Conservation (phyloP, 2,329 filamentous ascomycete species). For the Ceratocystis papillata region DNA sequence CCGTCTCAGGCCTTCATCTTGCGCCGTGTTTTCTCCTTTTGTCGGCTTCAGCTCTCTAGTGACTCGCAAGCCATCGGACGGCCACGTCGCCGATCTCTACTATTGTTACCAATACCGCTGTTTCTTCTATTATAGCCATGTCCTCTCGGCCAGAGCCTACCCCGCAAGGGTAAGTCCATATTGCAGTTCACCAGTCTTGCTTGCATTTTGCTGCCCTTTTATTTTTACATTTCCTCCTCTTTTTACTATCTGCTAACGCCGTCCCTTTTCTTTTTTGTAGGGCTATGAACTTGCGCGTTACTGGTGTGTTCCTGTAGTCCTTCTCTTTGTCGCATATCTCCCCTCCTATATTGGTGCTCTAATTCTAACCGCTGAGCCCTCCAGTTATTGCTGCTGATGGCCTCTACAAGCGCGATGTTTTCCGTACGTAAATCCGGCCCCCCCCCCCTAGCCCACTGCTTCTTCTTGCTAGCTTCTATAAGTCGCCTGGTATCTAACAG, state of each 20-base stretch:
- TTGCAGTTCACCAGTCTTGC: conserved; percentile 22
- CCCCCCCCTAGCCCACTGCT: too few species aligned
- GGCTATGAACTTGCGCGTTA: conserved; percentile 81
- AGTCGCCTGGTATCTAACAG: too few species aligned
- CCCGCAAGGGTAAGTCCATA: conserved; percentile 25
- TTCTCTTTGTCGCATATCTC: neutral
- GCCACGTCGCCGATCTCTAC: neutral
- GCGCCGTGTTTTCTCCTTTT: neutral
- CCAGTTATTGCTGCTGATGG: conserved; percentile 96
- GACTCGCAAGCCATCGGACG: neutral
- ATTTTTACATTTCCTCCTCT: neutral
- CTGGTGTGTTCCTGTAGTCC: conserved; percentile 54
- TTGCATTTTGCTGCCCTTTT: neutral
- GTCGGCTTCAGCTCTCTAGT: neutral
- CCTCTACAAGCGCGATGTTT: conserved; percentile 97
- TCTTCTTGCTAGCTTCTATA: too few species aligned
- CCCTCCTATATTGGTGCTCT: neutral
- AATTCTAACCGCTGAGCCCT: conserved; percentile 28
- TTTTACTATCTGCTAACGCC: conserved; percentile 30
- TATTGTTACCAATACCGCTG: neutral
- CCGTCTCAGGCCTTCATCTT: too few species aligned
- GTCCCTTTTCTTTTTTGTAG: conserved; percentile 34
- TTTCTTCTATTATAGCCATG: conserved; percentile 12
- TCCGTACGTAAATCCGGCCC: conserved; percentile 56
- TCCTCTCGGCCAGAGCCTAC: conserved; percentile 19